Base-by-base conservation (phyloP, 441 rosid species). In the Biscutella laevigata region DNA sequence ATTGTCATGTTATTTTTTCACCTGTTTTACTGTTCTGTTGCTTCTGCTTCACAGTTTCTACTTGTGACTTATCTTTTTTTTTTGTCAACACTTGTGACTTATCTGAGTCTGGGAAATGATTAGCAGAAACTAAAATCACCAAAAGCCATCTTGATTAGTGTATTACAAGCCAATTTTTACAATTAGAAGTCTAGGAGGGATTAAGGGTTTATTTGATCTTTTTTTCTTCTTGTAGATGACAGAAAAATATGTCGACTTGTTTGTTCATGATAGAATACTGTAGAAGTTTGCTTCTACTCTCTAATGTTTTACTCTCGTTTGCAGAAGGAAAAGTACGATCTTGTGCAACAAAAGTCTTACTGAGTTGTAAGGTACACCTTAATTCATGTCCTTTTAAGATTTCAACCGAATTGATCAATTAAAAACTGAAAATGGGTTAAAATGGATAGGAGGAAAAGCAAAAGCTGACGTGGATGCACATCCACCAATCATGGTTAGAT, bases 401-500 rank as follows among this genome's bases (percentile, higher is more conserved):
- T 36, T 41, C 12, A 20, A 16, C 21, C 22, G 12, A 22, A 10
- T 41, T 15, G 21, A 7, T 28, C 34, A 9, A 9, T 16, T 15
- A 26, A 41, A 21, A 11, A 41, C 50, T 64, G 38, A 30, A 42
- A 62, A 46, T 47, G 57, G 10, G 36, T 33, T 40, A n/a, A 49
- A 41, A 27, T 50, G 47, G 15, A 21, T 35, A 57, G 59, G 64
- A 36, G 64, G 59, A 58, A 28, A 51, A 65, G 59, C 34, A 57
- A 42, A 58, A 16, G 28, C 43, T 43, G 35, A 42, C 34, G 12
- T 65, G 70, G 70, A 42, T 65, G 58, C 70, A 65, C 42, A 65
- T 65, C 47, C 59, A 57, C 24, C 70, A 65, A 51, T 20, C 64
- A 14, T 57, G 69, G 69, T 43, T 50, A 65, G 54, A 15, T 65